These are phyloP conservation scores for Sphagnurus paluster DNA, from an alignment of 1,284 basidiomycete genomes.

Conservation along the genomic window DNA sequence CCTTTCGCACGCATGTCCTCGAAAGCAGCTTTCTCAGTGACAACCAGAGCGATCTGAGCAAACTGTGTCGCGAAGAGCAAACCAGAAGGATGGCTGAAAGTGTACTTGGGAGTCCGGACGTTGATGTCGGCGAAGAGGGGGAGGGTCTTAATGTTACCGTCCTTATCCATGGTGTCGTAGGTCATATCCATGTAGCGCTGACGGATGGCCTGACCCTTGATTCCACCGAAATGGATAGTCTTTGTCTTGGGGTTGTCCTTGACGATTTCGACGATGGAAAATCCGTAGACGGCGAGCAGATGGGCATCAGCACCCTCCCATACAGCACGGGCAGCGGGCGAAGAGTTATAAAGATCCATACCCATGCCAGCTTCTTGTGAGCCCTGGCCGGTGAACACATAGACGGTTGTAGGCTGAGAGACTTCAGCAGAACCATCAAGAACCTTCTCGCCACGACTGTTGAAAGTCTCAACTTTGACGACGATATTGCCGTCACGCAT, in stretches of 20 bases:
- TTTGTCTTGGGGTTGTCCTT: constrained; percentile 97
- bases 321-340: constrained; percentile 91
- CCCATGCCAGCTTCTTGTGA: constrained; percentile 99
- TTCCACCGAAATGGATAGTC: constrained; percentile 98
- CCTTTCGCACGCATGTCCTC: constrained; percentile 98
- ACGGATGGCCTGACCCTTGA: constrained; percentile 97
- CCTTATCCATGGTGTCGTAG: constrained; percentile 95
- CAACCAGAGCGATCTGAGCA: constrained; percentile 96
- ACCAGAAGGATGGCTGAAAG: constrained; percentile 95
- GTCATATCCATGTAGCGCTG: constrained; percentile 99
- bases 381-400: constrained; percentile 98
- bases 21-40: constrained; percentile 97
- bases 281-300: constrained; percentile 91
- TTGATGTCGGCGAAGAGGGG: constrained; percentile 94
- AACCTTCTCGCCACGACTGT: constrained; percentile 87
- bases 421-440: constrained; percentile 93
- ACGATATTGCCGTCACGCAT: constrained; percentile 95
- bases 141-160: constrained; percentile 91
- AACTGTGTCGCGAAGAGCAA: constrained; percentile 98
- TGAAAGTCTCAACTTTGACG: constrained; percentile 88
- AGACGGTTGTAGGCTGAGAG: constrained; percentile 89
- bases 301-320: constrained; percentile 98
- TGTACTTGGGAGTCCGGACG: constrained; percentile 90
- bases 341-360: constrained; percentile 95
- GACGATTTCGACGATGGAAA: constrained; percentile 98